Conservation (phyloP, 176 grass and related monocot species). For the Carex myosuroides region DNA sequence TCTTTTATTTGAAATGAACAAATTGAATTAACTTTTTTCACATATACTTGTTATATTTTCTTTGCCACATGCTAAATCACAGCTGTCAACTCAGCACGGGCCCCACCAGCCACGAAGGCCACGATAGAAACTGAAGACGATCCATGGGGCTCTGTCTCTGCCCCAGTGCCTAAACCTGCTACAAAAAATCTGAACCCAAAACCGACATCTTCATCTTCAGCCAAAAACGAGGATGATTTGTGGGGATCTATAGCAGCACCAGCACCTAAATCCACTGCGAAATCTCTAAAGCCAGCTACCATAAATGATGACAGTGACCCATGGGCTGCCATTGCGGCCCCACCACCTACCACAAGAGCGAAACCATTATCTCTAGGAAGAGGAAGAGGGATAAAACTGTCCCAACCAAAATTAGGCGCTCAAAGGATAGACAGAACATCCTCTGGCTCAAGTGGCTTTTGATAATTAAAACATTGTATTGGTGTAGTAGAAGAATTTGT, state of each 20-base stretch:
- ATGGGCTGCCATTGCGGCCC: slow-evolving; percentile 90
- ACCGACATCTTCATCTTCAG: slow-evolving; percentile 21
- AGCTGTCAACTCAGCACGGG: slow-evolving; percentile 44
- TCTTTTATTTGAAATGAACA: background rate
- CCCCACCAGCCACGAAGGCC: slow-evolving; percentile 29
- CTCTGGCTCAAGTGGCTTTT: slow-evolving; percentile 36
- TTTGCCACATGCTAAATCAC: slow-evolving; percentile 21
- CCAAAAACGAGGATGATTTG: slow-evolving; percentile 51
- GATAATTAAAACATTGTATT: slow-evolving; percentile 12
- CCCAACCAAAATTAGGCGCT: slow-evolving; percentile 81
- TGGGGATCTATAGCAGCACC: slow-evolving; percentile 90
- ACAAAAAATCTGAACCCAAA: slow-evolving; percentile 42
- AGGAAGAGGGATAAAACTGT: slow-evolving; percentile 64
- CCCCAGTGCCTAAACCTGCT: slow-evolving; percentile 42
- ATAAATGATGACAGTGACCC: slow-evolving; percentile 42
- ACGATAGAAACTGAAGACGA: slow-evolving; percentile 65
- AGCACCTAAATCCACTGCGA: slow-evolving; percentile 56
- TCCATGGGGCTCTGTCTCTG: slow-evolving; percentile 58
- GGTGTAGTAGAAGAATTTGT: slow-evolving; percentile 26
- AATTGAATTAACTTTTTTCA: background rate
- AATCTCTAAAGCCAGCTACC: slow-evolving; percentile 36
- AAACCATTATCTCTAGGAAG: slow-evolving; percentile 71
- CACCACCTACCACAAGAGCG: slow-evolving; percentile 76
- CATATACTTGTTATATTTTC: background rate
- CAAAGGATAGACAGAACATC: slow-evolving; percentile 72